Evolutionary conservation across 2,329 filamentous ascomycete species (phyloP).

Genomic region (Cercospora sesami): DNA sequence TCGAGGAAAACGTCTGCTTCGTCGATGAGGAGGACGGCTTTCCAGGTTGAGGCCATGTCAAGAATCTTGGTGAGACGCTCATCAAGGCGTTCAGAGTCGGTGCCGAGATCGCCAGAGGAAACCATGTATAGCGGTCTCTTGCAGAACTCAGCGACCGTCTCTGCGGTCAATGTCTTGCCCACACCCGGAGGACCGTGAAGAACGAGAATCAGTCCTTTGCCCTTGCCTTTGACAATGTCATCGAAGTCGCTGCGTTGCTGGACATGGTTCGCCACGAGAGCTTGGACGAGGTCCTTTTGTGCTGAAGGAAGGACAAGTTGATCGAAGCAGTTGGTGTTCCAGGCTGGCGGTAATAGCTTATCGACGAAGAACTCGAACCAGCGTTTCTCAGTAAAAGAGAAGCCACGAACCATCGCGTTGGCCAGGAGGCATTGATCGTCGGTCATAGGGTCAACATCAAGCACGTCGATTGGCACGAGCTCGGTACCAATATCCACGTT

Average conservation of each 20-base stretch:
- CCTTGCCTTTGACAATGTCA: conserved; percentile 41
- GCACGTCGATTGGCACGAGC: conserved; percentile 25
- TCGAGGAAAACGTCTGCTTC: conserved; percentile 84
- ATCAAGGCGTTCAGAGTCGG: conserved; percentile 52
- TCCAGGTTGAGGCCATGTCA: conserved; percentile 81
- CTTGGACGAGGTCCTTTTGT: conserved; percentile 39
- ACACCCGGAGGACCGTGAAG: conserved; percentile 43
- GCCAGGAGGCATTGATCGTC: conserved; percentile 37
- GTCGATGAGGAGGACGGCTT: conserved; percentile 80
- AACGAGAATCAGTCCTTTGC: conserved; percentile 43
- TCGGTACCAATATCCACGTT: conserved; percentile 30
- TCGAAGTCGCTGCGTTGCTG: conserved; percentile 33
- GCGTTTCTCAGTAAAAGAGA: conserved; percentile 38
- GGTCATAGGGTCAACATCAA: conserved; percentile 30
- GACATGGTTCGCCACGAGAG: conserved; percentile 37
- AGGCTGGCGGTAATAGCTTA: conserved; percentile 34
- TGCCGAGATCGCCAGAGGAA: conserved; percentile 33
- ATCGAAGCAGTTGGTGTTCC: conserved; percentile 38
- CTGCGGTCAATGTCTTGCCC: conserved; percentile 46
- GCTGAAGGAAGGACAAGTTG: conserved; percentile 35
- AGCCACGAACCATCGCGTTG: conserved; percentile 40
- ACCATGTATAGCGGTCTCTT: conserved; percentile 49
- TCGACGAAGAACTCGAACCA: conserved; percentile 43
- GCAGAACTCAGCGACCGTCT: conserved; percentile 40
- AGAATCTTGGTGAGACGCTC: conserved; percentile 55